These are phyloP conservation scores for Coemansia sp. DNA, from an alignment of 192 early-diverging fungal species.

Conservation along the genomic window DNA sequence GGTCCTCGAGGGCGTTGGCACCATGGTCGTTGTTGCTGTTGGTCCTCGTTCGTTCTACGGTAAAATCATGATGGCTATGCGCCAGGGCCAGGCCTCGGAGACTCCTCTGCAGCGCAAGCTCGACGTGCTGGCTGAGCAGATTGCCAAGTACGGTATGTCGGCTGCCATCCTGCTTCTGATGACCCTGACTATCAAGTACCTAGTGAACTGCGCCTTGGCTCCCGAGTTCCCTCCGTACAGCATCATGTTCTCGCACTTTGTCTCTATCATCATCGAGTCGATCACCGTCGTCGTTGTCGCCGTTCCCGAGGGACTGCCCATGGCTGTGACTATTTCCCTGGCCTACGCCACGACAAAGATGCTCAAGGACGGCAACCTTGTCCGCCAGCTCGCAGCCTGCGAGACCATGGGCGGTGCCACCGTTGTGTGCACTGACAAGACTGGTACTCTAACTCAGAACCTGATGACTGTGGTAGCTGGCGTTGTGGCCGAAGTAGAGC, in stretches of 20 bases:
- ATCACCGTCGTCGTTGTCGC: constrained; percentile 97
- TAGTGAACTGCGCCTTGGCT: constrained; percentile 61
- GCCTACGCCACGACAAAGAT: constrained; percentile 93
- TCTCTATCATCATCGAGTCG: constrained; percentile 84
- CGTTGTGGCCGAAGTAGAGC: constrained; percentile 55
- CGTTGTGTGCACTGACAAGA: constrained; percentile 98
- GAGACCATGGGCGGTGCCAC: constrained; percentile 99
- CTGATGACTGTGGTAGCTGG: constrained; percentile 95
- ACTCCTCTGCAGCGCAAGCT: constrained; percentile 96
- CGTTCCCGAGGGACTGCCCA: constrained; percentile 96
- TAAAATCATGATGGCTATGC: constrained; percentile 83
- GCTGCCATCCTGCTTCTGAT: constrained; percentile 90
- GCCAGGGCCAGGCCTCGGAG: constrained; percentile 71
- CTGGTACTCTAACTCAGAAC: constrained; percentile 98
- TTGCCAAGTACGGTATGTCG: constrained; percentile 88
- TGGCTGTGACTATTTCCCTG: constrained; percentile 94
- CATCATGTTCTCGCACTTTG: constrained; percentile 64
- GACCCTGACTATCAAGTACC: constrained; percentile 83
- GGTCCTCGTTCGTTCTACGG: constrained; percentile 91
- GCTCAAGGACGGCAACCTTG: constrained; percentile 96
- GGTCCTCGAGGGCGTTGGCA: constrained; percentile 88
- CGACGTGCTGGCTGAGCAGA: constrained; percentile 83
- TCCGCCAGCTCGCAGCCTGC: constrained; percentile 93
- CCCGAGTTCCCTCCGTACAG: constrained; percentile 49
- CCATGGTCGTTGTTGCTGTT: constrained; percentile 82